Conservation (phyloP, 2,329 filamentous ascomycete genomes). For the Daldinia sp. region DNA sequence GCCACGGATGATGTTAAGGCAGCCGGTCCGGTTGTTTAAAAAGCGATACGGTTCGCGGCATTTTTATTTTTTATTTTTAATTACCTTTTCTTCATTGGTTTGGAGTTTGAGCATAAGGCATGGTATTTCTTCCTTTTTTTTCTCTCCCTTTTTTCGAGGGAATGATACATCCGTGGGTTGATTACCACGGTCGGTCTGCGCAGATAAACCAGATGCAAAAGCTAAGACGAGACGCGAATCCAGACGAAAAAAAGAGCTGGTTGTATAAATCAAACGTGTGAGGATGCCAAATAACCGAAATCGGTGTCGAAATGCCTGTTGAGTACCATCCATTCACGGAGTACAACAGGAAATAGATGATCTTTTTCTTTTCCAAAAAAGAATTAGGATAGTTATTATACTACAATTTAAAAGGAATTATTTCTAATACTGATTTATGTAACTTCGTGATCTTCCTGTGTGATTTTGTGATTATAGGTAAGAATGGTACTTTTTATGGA, state of each 20-base stretch:
- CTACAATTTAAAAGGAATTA: background rate
- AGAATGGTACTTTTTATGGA: background rate
- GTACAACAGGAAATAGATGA: constrained; percentile 13
- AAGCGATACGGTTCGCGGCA: constrained; percentile 28
- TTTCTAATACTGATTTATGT: background rate
- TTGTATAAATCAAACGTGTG: constrained; percentile 22
- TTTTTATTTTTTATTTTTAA: background rate
- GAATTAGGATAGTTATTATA: constrained; percentile 11
- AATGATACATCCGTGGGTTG: constrained; percentile 27
- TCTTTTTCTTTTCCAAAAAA: constrained; percentile 22
- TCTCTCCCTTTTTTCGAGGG: too few relatives aligned
- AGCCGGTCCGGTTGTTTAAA: constrained; percentile 61
- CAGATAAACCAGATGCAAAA: constrained; percentile 17
- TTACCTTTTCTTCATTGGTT: constrained; percentile 21
- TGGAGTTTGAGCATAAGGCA: constrained; percentile 28
- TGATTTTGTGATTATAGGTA: too few relatives aligned
- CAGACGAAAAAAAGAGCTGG: background rate
- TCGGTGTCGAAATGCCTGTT: background rate
- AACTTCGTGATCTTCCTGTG: too few relatives aligned
- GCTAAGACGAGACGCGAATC: background rate
- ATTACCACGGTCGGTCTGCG: constrained; percentile 12
- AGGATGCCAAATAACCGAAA: constrained; percentile 9
- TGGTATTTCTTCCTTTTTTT: too few relatives aligned
- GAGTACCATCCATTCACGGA: constrained; percentile 7
- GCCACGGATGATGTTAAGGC: constrained; percentile 82